Percentiles rank a stretch among this genome's conserved stretches.
phyloP scores from a whole-genome alignment of 495 filamentous ascomycete genomes.

The Penicillium canescens region DNA sequence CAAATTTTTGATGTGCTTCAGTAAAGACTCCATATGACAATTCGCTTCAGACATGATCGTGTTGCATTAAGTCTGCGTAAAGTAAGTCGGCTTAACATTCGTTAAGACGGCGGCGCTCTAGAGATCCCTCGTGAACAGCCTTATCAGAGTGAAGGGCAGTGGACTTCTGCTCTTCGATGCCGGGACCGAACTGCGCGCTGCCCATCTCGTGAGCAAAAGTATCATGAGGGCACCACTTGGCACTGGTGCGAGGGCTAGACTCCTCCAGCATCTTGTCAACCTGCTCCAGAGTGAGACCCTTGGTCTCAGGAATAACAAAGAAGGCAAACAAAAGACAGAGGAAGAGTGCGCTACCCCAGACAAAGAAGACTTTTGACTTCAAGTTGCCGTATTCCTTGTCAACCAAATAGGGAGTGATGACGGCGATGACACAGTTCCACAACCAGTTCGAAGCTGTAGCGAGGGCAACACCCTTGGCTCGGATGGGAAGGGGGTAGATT shows the following conservation, averaged over 20 bases:
- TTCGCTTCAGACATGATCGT: too few relatives aligned
- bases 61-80: too few relatives aligned
- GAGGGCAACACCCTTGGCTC: slow-evolving; percentile 71
- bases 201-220: slow-evolving; percentile 69
- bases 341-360: slow-evolving; percentile 71
- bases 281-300: slow-evolving; percentile 82
- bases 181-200: slow-evolving; percentile 35
- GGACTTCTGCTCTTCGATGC: slow-evolving; percentile 5
- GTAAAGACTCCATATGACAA: too few relatives aligned
- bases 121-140: too few relatives aligned
- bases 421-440: slow-evolving; percentile 69
- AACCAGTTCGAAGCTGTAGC: slow-evolving; percentile 83
- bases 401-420: slow-evolving; percentile 75
- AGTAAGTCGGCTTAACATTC: too few relatives aligned
- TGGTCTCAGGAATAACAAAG: slow-evolving; percentile 76
- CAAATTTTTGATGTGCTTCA: too few relatives aligned
- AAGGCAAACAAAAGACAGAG: slow-evolving; percentile 67
- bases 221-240: slow-evolving; percentile 67
- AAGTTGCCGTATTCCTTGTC: slow-evolving; percentile 63
- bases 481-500: slow-evolving; percentile 78
- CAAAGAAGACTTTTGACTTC: slow-evolving; percentile 73
- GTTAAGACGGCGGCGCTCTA: too few relatives aligned
- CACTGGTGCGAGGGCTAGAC: slow-evolving; percentile 67
- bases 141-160: background rate
- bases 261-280: slow-evolving; percentile 85